Evolutionary conservation across 371 early-diverging fungal species (phyloP).

Genomic region (Apophysomyces elegans): DNA sequence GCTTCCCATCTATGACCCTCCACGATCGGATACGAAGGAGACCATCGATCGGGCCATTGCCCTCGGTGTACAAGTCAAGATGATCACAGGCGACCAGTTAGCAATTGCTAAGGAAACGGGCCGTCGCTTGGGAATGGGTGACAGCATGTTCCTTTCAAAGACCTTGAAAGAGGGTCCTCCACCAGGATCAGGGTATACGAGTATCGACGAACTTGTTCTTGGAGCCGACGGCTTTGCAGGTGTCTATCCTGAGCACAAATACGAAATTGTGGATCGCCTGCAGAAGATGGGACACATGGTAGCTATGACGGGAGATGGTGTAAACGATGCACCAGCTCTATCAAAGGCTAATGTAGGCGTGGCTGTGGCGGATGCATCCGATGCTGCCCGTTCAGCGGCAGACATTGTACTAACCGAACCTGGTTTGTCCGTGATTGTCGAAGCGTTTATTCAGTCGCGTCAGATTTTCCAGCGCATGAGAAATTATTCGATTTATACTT

Average conservation of each 20-base stretch:
- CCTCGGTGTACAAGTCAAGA: conserved; percentile 90
- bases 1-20: conserved; percentile 88
- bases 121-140: conserved; percentile 74
- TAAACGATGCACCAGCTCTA: conserved; percentile 96
- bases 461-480: conserved; percentile 77
- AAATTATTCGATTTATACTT: conserved; percentile 62
- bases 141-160: conserved; percentile 73
- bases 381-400: conserved; percentile 77
- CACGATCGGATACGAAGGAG: conserved; percentile 79
- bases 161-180: conserved; percentile 76
- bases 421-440: conserved; percentile 76
- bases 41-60: conserved; percentile 83
- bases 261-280: conserved; percentile 89
- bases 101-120: conserved; percentile 91
- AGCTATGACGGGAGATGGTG: conserved; percentile 96
- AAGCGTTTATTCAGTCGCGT: conserved; percentile 66
- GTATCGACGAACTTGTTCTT: conserved; percentile 80
- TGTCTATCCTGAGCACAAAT: conserved; percentile 93
- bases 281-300: conserved; percentile 82
- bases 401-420: conserved; percentile 81
- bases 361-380: conserved; percentile 80
- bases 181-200: conserved; percentile 70
- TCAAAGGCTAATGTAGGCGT: conserved; percentile 83
- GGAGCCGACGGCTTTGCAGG: conserved; percentile 89
- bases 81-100: conserved; percentile 95